phyloP scores from a whole-genome alignment of 2,329 filamentous ascomycete genomes.

The Amesomyces nigricolor region DNA sequence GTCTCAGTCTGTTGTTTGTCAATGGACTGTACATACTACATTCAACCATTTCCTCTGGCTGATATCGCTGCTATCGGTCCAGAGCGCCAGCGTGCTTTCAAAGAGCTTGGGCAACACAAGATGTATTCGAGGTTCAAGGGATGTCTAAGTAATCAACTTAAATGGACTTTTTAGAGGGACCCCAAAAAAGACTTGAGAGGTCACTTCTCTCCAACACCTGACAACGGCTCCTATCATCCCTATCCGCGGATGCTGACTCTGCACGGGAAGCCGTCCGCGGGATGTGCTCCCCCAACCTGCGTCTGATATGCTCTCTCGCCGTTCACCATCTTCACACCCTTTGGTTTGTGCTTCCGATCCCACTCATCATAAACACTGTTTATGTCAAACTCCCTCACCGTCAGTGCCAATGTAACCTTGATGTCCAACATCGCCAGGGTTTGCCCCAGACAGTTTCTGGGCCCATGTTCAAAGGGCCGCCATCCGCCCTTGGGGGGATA shows the following conservation, averaged over 20 bases:
- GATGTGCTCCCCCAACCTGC: not conserved
- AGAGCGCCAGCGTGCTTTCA: too few relatives aligned
- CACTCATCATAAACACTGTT: not conserved
- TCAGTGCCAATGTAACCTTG: not conserved
- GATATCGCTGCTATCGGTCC: too few relatives aligned
- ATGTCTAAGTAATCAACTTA: too few relatives aligned
- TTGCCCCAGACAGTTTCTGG: conserved; percentile 45
- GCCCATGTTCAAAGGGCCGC: conserved; percentile 47
- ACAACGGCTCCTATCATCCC: too few relatives aligned
- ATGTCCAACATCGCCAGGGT: conserved; percentile 36
- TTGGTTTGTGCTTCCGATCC: not conserved
- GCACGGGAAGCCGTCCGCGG: not conserved
- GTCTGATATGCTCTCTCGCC: not conserved
- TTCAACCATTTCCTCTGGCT: too few relatives aligned
- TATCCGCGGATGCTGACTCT: not conserved
- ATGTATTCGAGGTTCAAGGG: too few relatives aligned
- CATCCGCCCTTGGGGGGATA: conserved; percentile 35
- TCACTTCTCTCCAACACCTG: too few relatives aligned
- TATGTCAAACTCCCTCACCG: not conserved
- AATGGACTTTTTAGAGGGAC: too few relatives aligned
- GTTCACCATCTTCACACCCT: not conserved
- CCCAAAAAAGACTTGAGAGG: too few relatives aligned
- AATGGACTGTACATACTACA: too few relatives aligned
- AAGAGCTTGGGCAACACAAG: too few relatives aligned
- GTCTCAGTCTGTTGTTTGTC: too few relatives aligned